These are phyloP conservation scores for Starmera dryadoides DNA, from an alignment of 805 yeast genomes.

Conservation along the genomic window DNA sequence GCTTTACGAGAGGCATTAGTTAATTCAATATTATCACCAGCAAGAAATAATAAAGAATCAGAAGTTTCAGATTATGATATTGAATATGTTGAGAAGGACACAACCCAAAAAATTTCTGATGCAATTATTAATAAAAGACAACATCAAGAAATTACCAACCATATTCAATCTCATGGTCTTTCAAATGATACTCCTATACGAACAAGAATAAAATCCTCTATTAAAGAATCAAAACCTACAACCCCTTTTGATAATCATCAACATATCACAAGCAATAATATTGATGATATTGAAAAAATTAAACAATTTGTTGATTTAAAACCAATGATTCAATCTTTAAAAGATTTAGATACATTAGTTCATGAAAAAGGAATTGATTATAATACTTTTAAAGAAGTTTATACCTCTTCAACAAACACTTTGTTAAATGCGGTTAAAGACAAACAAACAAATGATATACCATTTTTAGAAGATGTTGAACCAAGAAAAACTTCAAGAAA, in stretches of 20 bases:
- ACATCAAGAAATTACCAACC: too few relatives aligned
- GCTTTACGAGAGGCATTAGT: background rate
- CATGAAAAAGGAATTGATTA: background rate
- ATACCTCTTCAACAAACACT: background rate
- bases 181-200: too few relatives aligned
- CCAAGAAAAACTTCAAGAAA: too few relatives aligned
- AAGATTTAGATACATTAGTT: background rate
- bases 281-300: background rate
- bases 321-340: background rate
- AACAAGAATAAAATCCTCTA: too few relatives aligned
- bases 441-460: background rate
- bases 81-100: background rate
- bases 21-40: background rate
- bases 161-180: too few relatives aligned
- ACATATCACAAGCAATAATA: too few relatives aligned
- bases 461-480: too few relatives aligned
- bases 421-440: background rate
- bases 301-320: conserved; percentile 1
- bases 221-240: too few relatives aligned
- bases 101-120: background rate
- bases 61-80: background rate
- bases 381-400: background rate
- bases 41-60: background rate
- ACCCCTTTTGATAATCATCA: too few relatives aligned
- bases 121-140: background rate